Base-by-base conservation (phyloP, 805 yeast species). In the Saccharomyces kudriavzevii region DNA sequence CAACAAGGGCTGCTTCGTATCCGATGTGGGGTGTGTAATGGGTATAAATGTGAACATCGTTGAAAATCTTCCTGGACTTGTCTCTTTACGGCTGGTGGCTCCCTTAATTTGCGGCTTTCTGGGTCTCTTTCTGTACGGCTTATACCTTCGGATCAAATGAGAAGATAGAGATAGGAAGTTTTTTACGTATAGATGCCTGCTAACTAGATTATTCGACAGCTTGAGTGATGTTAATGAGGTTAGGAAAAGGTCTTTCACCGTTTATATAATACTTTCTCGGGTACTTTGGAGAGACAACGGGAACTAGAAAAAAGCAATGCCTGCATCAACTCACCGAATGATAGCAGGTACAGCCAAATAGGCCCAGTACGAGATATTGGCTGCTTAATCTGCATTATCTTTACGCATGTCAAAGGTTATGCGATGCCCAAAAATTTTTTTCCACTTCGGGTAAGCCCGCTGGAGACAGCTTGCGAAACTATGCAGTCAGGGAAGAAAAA, bases 11-110 rank as follows among this genome's bases (percentile, higher is more conserved):
- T 79, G 81, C 25, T 66, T 61, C 0, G 83, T 72, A 58, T 86
- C 92, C 27, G 79, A 70, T 0, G 89, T 80, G 13, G 84, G 83
- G 66, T 84, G 89, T 20, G 82, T 70, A 1, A 83, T 66, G 3
- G 83, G 77, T 2, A 77, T 72, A 31, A 84, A 59, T 20, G 77
- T 73, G 60, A 78, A 83, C 80, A 80, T 79, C 14, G 60, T 54
- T 14, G 58, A 43, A 28, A 52, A 52, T 45, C 58, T 50, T 35
- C 43, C 43, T 8, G 11, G 43, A 35, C 22, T 35, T 8, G 17
- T 17, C 13, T 28, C 29, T 26, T 13, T 17, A 17, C 24, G 43
- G 13, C 11, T 35, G 10, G 35, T 13, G 17, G 43, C 4, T 35
- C 43, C 17, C 9, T 35, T 17, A 17, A 17, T 35, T 17, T 35